Evolutionary conservation across 257 asterid species (phyloP).

Genomic region (Primulina eburnea): DNA sequence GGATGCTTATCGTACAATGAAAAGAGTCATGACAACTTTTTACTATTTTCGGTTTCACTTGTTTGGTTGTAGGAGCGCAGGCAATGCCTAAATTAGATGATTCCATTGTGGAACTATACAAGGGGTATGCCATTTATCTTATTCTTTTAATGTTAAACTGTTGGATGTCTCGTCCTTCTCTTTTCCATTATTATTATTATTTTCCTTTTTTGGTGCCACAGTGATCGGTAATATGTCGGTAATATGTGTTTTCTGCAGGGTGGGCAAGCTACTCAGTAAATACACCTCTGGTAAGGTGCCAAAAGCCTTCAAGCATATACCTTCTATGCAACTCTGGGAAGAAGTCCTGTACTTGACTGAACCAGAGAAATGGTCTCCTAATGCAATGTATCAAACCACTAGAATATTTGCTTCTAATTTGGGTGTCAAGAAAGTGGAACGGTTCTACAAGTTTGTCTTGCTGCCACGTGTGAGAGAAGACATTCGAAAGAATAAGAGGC

Average conservation of each 20-base stretch:
- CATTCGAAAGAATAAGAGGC: conserved; percentile 72
- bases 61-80: conserved; percentile 49
- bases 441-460: conserved; percentile 79
- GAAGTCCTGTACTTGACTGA: conserved; percentile 80
- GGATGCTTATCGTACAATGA: conserved; percentile 2
- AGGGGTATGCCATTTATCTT: conserved; percentile 52
- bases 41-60: conserved; percentile 10
- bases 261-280: conserved; percentile 73
- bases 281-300: conserved; percentile 87
- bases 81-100: conserved; percentile 69
- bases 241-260: conserved; percentile 41
- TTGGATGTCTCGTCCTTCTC: neutral
- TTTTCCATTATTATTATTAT: neutral
- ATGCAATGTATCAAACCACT: conserved; percentile 92
- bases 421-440: conserved; percentile 80
- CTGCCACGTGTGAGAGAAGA: conserved; percentile 94
- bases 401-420: conserved; percentile 86
- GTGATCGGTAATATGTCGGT: neutral
- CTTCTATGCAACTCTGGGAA: conserved; percentile 78
- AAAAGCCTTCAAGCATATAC: conserved; percentile 83
- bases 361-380: conserved; percentile 92
- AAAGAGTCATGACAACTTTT: neutral
- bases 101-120: conserved; percentile 73
- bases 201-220: neutral
- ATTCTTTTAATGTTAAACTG: too few relatives aligned